Percentiles rank a stretch among this genome's conserved stretches.
phyloP scores from a whole-genome alignment of 2,329 filamentous ascomycete species.

The Niveomyces coronatus region DNA sequence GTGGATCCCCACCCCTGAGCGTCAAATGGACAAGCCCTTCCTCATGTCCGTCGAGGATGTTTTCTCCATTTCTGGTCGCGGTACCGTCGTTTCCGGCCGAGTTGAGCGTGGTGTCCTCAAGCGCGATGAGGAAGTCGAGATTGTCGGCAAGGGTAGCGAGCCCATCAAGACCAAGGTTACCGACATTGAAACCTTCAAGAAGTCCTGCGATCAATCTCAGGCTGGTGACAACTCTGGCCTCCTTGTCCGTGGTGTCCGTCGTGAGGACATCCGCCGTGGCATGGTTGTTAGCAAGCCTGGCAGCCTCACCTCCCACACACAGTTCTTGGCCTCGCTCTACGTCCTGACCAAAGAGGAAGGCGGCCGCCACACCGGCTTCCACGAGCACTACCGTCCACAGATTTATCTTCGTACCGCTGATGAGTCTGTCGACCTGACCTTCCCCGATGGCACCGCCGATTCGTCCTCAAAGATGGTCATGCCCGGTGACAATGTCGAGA shows the following conservation, averaged over 20 bases:
- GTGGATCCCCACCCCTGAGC: slow-evolving; percentile 93
- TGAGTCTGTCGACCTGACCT: slow-evolving; percentile 66
- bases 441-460: slow-evolving; percentile 76
- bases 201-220: slow-evolving; percentile 92
- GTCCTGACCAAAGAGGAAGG: slow-evolving; percentile 96
- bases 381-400: slow-evolving; percentile 93
- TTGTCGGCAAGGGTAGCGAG: slow-evolving; percentile 73
- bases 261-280: slow-evolving; percentile 87
- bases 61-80: slow-evolving; percentile 84
- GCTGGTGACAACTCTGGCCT: slow-evolving; percentile 98
- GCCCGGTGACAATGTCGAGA: slow-evolving; percentile 98
- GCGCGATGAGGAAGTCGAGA: slow-evolving; percentile 88
- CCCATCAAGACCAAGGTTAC: slow-evolving; percentile 98
- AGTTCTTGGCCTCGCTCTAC: slow-evolving; percentile 95
- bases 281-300: slow-evolving; percentile 89
- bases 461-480: slow-evolving; percentile 71
- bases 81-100: slow-evolving; percentile 92
- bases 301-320: slow-evolving; percentile 72
- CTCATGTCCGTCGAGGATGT: slow-evolving; percentile 96
- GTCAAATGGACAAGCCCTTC: slow-evolving; percentile 96
- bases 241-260: slow-evolving; percentile 87
- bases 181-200: slow-evolving; percentile 99
- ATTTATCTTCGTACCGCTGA: slow-evolving; percentile 91
- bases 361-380: slow-evolving; percentile 92
- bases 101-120: slow-evolving; percentile 93